These are phyloP conservation scores for Spongospora subterranea DNA, from an alignment of 208 protist species.

Conservation along the genomic window DNA sequence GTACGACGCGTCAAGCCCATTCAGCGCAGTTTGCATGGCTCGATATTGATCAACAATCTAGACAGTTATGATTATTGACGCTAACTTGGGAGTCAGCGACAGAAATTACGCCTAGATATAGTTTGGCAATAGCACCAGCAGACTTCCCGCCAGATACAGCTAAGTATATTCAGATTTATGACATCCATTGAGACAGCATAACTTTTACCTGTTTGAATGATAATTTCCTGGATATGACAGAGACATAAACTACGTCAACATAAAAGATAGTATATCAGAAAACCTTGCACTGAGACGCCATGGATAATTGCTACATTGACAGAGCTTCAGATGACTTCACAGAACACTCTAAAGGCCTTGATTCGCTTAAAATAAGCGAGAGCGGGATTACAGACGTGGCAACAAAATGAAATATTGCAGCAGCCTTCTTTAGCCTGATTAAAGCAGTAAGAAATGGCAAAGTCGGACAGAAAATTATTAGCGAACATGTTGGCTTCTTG, in stretches of 20 bases:
- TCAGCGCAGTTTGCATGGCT: neutral
- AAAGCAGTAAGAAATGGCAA: neutral
- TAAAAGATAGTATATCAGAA: neutral
- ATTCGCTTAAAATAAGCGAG: neutral
- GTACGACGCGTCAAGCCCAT: neutral
- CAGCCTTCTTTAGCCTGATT: neutral
- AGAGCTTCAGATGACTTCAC: neutral
- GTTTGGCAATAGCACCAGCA: conserved; percentile 24
- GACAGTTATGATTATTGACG: neutral
- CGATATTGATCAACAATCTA: conserved; percentile 18
- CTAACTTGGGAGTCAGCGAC: neutral
- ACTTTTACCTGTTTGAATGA: neutral
- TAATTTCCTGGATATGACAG: neutral
- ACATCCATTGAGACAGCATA: neutral
- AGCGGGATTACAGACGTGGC: neutral
- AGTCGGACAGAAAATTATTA: neutral
- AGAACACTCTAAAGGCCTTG: neutral
- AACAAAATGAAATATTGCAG: neutral
- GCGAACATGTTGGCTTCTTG: neutral
- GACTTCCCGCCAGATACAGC: neutral
- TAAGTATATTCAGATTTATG: neutral
- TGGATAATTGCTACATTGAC: conserved; percentile 23
- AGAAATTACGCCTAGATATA: neutral
- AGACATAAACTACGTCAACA: conserved; percentile 11
- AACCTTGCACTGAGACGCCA: too few relatives aligned